Base-by-base conservation (phyloP, 495 filamentous ascomycete species). In the Chaetomidium leptoderma region DNA sequence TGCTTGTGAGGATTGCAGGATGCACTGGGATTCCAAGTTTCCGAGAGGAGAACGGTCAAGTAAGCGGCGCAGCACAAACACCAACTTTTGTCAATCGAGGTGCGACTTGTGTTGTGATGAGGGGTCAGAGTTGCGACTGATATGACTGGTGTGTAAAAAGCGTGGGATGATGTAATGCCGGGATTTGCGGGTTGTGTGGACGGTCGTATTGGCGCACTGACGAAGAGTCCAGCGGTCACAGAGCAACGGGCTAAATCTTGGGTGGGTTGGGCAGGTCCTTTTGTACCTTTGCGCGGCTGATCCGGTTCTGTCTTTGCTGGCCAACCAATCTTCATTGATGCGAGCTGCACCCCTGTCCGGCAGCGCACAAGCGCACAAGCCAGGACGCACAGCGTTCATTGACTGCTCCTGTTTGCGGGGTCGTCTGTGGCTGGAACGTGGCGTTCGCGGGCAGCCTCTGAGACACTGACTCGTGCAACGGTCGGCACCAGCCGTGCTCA, bases 261-360 rank as follows among this genome's bases (percentile, higher is more conserved):
- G 58, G 62, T 58, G 64, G 66, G 66, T 61, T 65, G 63, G 47
- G 51, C 53, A 39, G 49, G 56, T 49, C 64, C 60, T 69, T 69
- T 63, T 69, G 64, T 67, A 67, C 58, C 59, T 62, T 53, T 44
- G 54, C 47, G 21, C 29, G 39, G 16, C 48, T 52, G 55, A 30
- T 57, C 29, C 32, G 47, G 19, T 30, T 32, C 30, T 10, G 17
- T 37, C 30, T 23, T 26, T 35, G 27, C 48, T 42, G 48, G 32
- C 50, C 42, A 53, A 54, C 48, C 53, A 35, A 36, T 53, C 19
- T 26, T 43, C 13, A 49, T 32, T 49, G 35, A 46, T 17, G 60
- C 17, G 8, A 32, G 35, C 40, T 21, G 43, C 36, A 29, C 55
- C 36, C 46, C 47, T 62, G 53, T 45, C 32, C 11, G 9, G 4